Evolutionary conservation across 306 rosid genomes (phyloP).

Genomic region (Carpinus viminea): DNA sequence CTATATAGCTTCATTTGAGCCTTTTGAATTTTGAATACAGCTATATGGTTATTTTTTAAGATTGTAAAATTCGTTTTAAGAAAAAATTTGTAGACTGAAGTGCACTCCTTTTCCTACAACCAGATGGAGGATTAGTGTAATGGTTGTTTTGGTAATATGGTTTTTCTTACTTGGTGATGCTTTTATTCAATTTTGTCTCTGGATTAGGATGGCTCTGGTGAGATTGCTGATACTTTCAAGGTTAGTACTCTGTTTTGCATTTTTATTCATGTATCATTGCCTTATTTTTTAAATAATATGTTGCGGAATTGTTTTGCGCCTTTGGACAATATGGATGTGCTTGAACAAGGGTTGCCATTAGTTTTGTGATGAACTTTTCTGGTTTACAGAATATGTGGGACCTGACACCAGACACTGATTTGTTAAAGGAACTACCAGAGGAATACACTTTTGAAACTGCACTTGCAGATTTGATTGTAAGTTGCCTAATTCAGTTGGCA

Average conservation of each 20-base stretch:
- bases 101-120: background rate
- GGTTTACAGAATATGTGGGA: constrained; percentile 70
- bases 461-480: constrained; percentile 68
- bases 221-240: constrained; percentile 35
- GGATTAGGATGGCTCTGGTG: constrained; percentile 38
- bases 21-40: background rate
- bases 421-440: constrained; percentile 56
- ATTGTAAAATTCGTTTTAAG: too few species aligned
- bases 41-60: too few species aligned
- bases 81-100: too few species aligned
- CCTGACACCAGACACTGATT: constrained; percentile 57
- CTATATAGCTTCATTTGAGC: background rate
- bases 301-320: background rate
- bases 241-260: constrained; percentile 26
- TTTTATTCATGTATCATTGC: background rate
- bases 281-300: background rate
- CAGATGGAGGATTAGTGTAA: background rate
- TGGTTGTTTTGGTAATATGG: constrained; percentile 1
- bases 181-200: constrained; percentile 4
- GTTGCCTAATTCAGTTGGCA: constrained; percentile 18
- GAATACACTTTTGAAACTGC: constrained; percentile 61
- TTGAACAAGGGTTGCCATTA: background rate
- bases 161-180: constrained; percentile 12
- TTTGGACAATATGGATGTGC: background rate
- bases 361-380: background rate